phyloP scores from a whole-genome alignment of 331 rosid species.

The Phaseolus coccineus region DNA sequence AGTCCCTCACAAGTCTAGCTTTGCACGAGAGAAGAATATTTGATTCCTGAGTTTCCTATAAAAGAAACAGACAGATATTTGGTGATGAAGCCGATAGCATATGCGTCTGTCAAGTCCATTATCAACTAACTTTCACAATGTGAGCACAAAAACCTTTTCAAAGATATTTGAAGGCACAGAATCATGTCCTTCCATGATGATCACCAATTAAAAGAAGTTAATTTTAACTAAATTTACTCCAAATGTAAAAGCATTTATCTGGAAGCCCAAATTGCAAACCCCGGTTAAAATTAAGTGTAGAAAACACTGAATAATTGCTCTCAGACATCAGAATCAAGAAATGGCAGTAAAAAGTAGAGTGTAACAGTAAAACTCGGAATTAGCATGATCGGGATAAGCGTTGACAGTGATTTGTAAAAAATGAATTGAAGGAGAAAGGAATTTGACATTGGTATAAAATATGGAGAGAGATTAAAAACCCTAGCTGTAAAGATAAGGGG shows the following conservation, averaged over 20 bases:
- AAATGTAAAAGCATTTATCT: conserved; percentile 9
- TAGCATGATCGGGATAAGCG: neutral
- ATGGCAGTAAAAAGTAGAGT: neutral
- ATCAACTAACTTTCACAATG: conserved; percentile 19
- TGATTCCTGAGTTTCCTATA: conserved; percentile 61
- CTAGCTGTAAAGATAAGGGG: neutral
- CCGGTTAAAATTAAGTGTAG: neutral
- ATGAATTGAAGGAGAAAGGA: neutral
- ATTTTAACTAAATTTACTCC: too few species aligned
- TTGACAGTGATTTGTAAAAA: conserved; percentile 7
- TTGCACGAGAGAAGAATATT: conserved; percentile 52
- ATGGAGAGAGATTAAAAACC: neutral
- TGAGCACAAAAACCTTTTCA: neutral
- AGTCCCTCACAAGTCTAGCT: conserved; percentile 46
- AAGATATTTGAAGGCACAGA: conserved; percentile 20
- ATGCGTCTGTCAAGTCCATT: conserved; percentile 20
- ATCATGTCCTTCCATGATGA: conserved; percentile 13
- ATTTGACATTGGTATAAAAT: neutral
- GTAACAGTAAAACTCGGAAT: neutral
- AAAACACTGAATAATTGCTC: neutral
- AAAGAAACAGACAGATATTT: conserved; percentile 15
- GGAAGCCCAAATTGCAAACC: neutral
- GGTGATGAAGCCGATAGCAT: conserved; percentile 17
- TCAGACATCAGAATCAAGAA: conserved; percentile 9
- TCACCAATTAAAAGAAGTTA: neutral